phyloP scores from a whole-genome alignment of 352 stramenopile genomes.

The Thraustotheca clavata region DNA sequence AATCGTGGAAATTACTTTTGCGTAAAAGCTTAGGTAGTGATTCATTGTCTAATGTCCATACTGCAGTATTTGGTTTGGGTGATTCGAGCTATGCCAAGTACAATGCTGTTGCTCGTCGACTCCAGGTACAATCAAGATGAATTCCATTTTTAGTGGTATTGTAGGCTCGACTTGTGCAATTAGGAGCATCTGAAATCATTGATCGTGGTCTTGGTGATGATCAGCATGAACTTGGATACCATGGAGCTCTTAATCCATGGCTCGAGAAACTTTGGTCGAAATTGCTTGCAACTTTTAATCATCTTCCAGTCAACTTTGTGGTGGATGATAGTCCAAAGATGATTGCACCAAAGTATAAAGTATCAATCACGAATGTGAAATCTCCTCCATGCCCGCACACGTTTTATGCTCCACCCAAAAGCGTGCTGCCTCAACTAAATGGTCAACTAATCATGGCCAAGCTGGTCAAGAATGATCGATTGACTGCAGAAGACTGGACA shows the following conservation, averaged over 20 bases:
- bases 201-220: constrained; percentile 81
- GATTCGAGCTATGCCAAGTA: constrained; percentile 92
- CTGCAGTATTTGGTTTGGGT: constrained; percentile 88
- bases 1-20: constrained; percentile 75
- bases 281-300: constrained; percentile 36
- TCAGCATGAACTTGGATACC: constrained; percentile 80
- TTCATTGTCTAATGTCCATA: constrained; percentile 55
- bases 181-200: constrained; percentile 69
- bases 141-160: not conserved
- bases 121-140: constrained; percentile 31
- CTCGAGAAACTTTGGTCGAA: constrained; percentile 59
- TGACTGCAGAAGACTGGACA: constrained; percentile 66
- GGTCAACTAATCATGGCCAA: constrained; percentile 40
- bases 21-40: constrained; percentile 63
- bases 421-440: constrained; percentile 31
- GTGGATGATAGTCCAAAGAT: constrained; percentile 59
- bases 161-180: constrained; percentile 63
- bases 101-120: constrained; percentile 79
- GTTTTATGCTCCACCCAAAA: constrained; percentile 54
- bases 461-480: constrained; percentile 48
- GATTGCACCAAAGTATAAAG: constrained; percentile 39
- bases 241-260: constrained; percentile 77
- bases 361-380: constrained; percentile 22
- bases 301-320: constrained; percentile 39
- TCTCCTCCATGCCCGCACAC: constrained; percentile 21